phyloP scores from a whole-genome alignment of 371 early-diverging fungal species.

The Actinomortierella wolfii region DNA sequence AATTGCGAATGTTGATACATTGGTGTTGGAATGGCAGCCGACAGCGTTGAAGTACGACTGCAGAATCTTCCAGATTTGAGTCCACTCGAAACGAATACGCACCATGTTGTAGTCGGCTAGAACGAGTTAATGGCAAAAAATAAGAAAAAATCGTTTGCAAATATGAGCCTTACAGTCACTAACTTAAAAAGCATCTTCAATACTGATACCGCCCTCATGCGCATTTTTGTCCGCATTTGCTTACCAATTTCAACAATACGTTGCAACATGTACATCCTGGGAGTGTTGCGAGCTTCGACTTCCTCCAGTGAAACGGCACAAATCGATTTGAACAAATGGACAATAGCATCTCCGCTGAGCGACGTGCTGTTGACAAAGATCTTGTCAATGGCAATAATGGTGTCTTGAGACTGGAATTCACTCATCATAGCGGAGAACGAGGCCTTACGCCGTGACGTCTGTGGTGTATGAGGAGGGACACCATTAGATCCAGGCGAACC shows the following conservation, averaged over 20 bases:
- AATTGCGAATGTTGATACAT: slow-evolving; percentile 69
- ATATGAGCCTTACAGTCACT: too few species aligned
- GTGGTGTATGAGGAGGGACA: slow-evolving; percentile 9
- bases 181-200: slow-evolving; percentile 1
- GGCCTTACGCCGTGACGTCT: slow-evolving; percentile 26
- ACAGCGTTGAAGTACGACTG: slow-evolving; percentile 70
- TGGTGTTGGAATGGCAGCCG: slow-evolving; percentile 59
- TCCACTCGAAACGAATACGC: slow-evolving; percentile 77
- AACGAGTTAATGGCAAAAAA: slow-evolving; percentile 4
- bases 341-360: slow-evolving; percentile 50
- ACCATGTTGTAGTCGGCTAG: slow-evolving; percentile 56
- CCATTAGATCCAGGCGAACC: slow-evolving; percentile 3
- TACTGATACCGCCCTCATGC: neutral
- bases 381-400: slow-evolving; percentile 71
- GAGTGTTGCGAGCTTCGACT: slow-evolving; percentile 45
- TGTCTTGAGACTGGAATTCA: slow-evolving; percentile 57
- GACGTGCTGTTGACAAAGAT: slow-evolving; percentile 66
- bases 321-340: slow-evolving; percentile 48
- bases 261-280: slow-evolving; percentile 55
- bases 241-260: slow-evolving; percentile 62
- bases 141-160: neutral
- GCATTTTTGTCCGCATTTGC: slow-evolving; percentile 44
- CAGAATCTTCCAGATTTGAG: slow-evolving; percentile 71
- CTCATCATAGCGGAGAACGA: slow-evolving; percentile 51
- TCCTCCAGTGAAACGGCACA: slow-evolving; percentile 50